Evolutionary conservation across 2,329 filamentous ascomycete species (phyloP).

Genomic region (Sarocladium oryzae): DNA sequence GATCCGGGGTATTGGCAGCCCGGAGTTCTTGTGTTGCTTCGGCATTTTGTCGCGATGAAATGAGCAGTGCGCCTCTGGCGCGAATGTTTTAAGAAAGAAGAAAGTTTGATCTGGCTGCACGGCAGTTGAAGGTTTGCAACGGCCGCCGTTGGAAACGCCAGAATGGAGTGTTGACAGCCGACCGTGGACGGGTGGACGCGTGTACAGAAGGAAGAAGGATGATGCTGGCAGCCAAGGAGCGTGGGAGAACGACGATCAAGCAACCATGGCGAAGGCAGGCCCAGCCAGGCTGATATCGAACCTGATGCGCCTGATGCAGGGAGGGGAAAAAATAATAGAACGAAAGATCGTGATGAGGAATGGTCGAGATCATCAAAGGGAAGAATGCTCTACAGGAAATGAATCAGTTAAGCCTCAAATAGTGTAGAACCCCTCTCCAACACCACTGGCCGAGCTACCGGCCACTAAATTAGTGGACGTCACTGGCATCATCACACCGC

Average conservation of each 20-base stretch:
- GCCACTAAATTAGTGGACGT: no score
- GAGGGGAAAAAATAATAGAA: background rate
- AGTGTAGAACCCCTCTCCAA: background rate
- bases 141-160: no score
- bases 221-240: no score
- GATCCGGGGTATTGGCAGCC: conserved; percentile 43
- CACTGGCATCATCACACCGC: no score
- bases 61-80: background rate
- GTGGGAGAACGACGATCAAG: no score
- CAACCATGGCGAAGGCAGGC: background rate
- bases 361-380: background rate
- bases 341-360: background rate
- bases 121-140: no score
- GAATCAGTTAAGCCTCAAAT: no score
- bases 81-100: background rate
- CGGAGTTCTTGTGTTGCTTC: conserved; percentile 30
- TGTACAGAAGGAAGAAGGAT: background rate
- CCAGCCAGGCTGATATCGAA: no score
- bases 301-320: no score
- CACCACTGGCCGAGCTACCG: background rate
- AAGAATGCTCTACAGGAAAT: background rate
- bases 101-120: conserved; percentile 45
- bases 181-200: no score
- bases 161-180: background rate
- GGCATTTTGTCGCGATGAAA: conserved; percentile 20